Evolutionary conservation across 208 protist genomes (phyloP).

Genomic region (Lotmaria passim): DNA sequence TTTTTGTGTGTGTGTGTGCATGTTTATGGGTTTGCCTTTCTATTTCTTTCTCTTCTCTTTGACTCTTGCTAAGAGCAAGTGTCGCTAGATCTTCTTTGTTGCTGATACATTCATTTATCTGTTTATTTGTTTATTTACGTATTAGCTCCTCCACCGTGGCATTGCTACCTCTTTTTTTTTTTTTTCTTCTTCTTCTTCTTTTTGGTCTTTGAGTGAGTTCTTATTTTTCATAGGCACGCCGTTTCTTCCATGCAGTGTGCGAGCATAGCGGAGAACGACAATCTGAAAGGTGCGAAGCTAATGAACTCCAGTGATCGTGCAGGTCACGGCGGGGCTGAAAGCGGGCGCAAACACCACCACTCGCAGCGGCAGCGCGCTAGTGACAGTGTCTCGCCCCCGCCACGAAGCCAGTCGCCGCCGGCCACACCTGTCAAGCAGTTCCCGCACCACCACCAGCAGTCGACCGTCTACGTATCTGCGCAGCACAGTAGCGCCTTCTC

Average conservation of each 20-base stretch:
- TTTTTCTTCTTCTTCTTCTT: background rate
- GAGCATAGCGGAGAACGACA: background rate
- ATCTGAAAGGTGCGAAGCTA: background rate
- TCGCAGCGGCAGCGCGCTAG: background rate
- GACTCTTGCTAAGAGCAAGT: too few species aligned
- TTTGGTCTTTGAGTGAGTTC: background rate
- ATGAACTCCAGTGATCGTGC: background rate
- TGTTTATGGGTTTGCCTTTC: too few species aligned
- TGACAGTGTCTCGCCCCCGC: conserved; percentile 3
- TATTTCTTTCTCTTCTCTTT: too few species aligned
- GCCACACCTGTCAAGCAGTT: background rate
- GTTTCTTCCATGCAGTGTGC: background rate
- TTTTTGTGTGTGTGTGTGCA: too few species aligned
- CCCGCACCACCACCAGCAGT: background rate
- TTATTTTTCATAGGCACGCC: conserved; percentile 2
- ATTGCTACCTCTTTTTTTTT: conserved; percentile 5
- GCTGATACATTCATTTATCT: too few species aligned
- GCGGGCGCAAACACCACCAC: conserved; percentile 2
- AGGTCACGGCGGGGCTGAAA: background rate
- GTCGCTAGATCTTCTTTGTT: too few species aligned
- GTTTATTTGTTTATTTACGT: background rate
- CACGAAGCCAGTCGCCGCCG: conserved; percentile 4
- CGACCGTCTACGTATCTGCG: background rate
- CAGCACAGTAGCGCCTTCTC: conserved; percentile 2
- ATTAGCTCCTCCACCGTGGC: background rate